Evolutionary conservation across 805 yeast species (phyloP), one percentile per base, ranked within the genome.

Genomic region (Pichia kluyveri): DNA sequence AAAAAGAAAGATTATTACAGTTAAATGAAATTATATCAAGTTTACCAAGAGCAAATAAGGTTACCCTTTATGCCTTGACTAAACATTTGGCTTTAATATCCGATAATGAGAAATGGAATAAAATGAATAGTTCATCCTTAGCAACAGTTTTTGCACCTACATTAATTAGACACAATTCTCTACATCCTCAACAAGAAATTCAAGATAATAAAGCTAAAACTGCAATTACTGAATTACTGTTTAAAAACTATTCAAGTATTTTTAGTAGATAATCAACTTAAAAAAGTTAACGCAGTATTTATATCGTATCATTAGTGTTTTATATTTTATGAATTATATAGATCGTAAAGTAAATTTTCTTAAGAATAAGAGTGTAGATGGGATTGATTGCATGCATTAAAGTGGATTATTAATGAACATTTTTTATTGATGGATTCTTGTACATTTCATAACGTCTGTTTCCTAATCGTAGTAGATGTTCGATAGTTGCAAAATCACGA

Each of bases 81-180:
- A 68, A 68, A 41, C 99, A 93, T 69, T 69, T 93, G 54, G 66
- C 71, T 42, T 65, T 69, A 47, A 82, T 93, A 32, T 77, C 79
- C 38, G 62, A 69, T 28, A 70, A 73, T 60, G 71, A 78, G 41
- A 64, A 63, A 12, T 60, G 66, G 41, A 93, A 90, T 61, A 74
- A 90, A 62, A 93, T 93, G 99, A 86, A 77, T 40, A 70, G 76
- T 56, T 81, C 81, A 63, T 89, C 93, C 58, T 67, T 93, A 46
- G 82, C 96, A 0, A 87, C 93, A 41, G 96, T 91, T 8, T 93
- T 93, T 71, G 96, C 96, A 1, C 98, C 99, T 4, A 88, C 96
- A 8, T 67, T 93, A 41, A 83, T 89, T 0, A 74, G 96, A 43
- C 96, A 88, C 57, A 52, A 57, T 37, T 50, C 58, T 8, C 68